Percentiles rank a stretch among this genome's conserved stretches.
Evolutionary conservation across 2,329 filamentous ascomycete species (phyloP).

Genomic region (Xylaria sp.): DNA sequence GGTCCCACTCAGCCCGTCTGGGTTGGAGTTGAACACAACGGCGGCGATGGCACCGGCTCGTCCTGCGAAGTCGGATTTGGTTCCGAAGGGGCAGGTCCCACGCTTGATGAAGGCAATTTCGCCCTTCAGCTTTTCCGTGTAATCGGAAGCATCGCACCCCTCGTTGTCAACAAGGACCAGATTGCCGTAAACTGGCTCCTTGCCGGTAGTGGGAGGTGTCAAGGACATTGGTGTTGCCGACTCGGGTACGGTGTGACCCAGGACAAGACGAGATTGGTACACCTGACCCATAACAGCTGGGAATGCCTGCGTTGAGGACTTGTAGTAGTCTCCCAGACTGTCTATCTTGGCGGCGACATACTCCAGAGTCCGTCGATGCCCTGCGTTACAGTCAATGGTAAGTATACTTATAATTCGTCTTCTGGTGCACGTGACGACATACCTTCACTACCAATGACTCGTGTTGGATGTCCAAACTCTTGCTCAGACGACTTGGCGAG

Average conservation of each 20-base stretch:
- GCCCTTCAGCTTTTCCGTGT: conserved; percentile 65
- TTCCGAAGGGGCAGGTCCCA: conserved; percentile 76
- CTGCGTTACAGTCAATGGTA: conserved; percentile 49
- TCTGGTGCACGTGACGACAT: conserved; percentile 30
- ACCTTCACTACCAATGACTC: conserved; percentile 76
- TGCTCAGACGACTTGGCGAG: conserved; percentile 68
- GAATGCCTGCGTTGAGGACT: conserved; percentile 70
- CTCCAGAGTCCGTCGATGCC: conserved; percentile 71
- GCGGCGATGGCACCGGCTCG: conserved; percentile 75
- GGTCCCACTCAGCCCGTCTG: conserved; percentile 72
- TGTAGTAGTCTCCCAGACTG: conserved; percentile 69
- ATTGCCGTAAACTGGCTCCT: conserved; percentile 67
- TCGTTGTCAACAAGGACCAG: conserved; percentile 69
- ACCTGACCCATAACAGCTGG: conserved; percentile 69
- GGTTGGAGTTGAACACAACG: conserved; percentile 78
- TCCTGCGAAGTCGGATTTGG: conserved; percentile 75
- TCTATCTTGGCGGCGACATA: conserved; percentile 69
- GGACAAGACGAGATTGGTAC: conserved; percentile 65
- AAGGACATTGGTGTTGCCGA: conserved; percentile 69
- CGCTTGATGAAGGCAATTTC: conserved; percentile 77
- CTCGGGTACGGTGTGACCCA: conserved; percentile 62
- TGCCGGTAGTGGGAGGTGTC: conserved; percentile 71
- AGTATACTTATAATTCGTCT: conserved; percentile 19
- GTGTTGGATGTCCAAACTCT: conserved; percentile 74
- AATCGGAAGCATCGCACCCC: conserved; percentile 73